Evolutionary conservation across 768 basidiomycete species (phyloP), one percentile per base, ranked within the genome.

Genomic region (Hypsizygus marmoreus): DNA sequence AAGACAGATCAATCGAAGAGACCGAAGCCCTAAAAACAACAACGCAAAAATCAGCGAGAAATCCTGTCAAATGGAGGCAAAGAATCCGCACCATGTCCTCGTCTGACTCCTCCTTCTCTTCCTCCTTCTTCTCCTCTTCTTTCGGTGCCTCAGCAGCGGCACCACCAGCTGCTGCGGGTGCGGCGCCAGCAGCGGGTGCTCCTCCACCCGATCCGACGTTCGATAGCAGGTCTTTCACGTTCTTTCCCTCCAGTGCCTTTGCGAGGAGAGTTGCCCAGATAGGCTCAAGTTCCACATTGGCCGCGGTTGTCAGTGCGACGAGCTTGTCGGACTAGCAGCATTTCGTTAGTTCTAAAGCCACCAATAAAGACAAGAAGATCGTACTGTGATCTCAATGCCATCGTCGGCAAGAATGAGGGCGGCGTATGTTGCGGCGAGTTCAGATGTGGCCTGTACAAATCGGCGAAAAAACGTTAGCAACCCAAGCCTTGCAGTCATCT

Each of bases 401-500:
- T 97, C 95, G 75, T 98, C 97, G 58, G 94, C 95, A 66, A 98
- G 92, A 74, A 97, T 97, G 63, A 99, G 88, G 58, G 93, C 91
- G 64, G 95, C 94, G 76, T 97, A 97, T 59, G 94, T 89, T 53
- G 94, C 77, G 59, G 94, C 92, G 66, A 95, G 89, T 67, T 98
- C 95, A 43, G 66, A 49, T 62, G 79, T 70, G 58, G 75, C 71
- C 76, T 77, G 49, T 28, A 28, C 28, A 45, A 25, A 34, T 3
- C 3, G 42, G 38, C n/a, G 28, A 42, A 36, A 45, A 39, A 20
- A 30, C 13, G 45, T 51, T 14, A 45, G 38, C n/a, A n/a, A 40
- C 14, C 2, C 23, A 6, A 14, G 4, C 38, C 29, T n/a, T 37
- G 9, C 34, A 23, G 54, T 56, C 51, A 58, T 58, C 57, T 39